Conservation (phyloP, 2,329 filamentous ascomycete genomes). For the Hymenoscyphus linearis region DNA sequence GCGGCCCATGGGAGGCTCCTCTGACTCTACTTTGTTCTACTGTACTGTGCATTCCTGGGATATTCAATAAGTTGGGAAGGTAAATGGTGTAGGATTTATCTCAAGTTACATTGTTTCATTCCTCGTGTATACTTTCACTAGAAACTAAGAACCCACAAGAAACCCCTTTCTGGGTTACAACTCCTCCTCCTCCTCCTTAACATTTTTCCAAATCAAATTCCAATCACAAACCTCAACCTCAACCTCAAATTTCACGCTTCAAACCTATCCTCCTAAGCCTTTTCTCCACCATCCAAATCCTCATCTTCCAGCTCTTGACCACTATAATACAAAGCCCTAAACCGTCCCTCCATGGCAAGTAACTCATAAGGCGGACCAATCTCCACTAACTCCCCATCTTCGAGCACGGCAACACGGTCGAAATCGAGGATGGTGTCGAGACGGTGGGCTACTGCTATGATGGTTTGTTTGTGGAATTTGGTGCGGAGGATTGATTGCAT, state of each 20-base stretch:
- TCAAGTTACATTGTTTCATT: too few species aligned
- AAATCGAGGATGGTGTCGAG: background rate
- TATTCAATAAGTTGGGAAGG: too few species aligned
- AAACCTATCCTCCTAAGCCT: background rate
- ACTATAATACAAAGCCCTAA: background rate
- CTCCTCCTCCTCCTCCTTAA: too few species aligned
- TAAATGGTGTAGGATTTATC: too few species aligned
- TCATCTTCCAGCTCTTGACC: background rate
- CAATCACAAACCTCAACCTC: background rate
- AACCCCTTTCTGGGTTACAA: too few species aligned
- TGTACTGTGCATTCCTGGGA: too few species aligned
- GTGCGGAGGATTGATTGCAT: background rate
- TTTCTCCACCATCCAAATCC: background rate
- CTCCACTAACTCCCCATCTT: background rate
- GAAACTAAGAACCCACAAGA: too few species aligned
- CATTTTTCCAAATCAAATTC: too few species aligned
- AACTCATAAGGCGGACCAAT: background rate
- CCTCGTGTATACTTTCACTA: too few species aligned
- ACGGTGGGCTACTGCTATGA: background rate
- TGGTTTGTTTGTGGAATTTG: background rate
- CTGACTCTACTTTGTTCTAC: too few species aligned
- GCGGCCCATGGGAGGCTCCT: too few species aligned
- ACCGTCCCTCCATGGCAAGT: background rate
- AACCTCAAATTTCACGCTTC: background rate
- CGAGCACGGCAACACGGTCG: background rate